Evolutionary conservation across 306 rosid genomes (phyloP), one percentile per base, ranked within the genome.

Genomic region (Clitoria ternatea): DNA sequence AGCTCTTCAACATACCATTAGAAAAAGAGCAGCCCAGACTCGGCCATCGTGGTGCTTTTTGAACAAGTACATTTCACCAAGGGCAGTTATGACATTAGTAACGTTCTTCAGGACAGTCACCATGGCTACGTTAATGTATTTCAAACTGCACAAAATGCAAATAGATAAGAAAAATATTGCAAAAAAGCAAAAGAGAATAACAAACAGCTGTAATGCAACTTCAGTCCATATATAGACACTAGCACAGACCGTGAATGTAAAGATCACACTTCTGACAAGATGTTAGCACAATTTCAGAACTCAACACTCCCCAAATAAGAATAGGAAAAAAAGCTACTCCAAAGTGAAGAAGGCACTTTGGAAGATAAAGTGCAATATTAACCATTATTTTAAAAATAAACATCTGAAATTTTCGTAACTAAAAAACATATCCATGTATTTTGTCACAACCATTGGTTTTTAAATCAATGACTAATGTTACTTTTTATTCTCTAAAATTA

Each of bases 111-210:
- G 82, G 80, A 95, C 90, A 7, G 97, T 95, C 85, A 95, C 97
- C 99, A 95, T 95, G 19, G 97, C 99, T 39, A 95, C 96, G 79
- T 95, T 95, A 77, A 91, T 95, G 86, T 95, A 91, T 88, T 82
- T 95, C 87, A 95, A 87, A 83, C 99, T 95, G 97, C 95, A 86
- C 61, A 77, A 23, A 66, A 49, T 63, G 72, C 74, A 35, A 64
- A 78, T 12, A 35, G 59, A 61, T 77, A 30, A 78, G 64, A 11
- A 43, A 66, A 53, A 35, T 5, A 64, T 19, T 64, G 18, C 32
- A 20, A 66, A 23, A 12, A 32, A 61, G 29, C 40, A 18, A 47
- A 35, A 52, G 37, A 15, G 8, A 61, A 14, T 7, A 52, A 63
- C 9, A 36, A 69, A 61, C 50, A 26, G 53, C 32, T 19, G 36